Evolutionary conservation across 2,329 filamentous ascomycete genomes (phyloP).

Genomic region (Fusarium denticulatum): DNA sequence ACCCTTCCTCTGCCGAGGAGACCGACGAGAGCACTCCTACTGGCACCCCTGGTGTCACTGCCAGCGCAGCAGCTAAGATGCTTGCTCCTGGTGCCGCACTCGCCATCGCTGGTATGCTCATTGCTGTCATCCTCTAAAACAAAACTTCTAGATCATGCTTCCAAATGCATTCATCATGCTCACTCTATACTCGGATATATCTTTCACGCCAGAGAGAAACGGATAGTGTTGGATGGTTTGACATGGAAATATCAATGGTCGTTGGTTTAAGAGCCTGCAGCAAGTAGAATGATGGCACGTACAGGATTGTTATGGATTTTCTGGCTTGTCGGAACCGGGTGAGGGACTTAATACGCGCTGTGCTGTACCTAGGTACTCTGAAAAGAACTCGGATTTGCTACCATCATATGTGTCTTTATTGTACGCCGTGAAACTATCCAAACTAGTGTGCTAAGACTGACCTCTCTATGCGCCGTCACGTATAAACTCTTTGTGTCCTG

Average conservation of each 20-base stretch:
- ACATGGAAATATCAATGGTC: slow-evolving; percentile 13
- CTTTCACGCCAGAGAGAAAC: slow-evolving; percentile 21
- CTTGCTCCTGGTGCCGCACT: slow-evolving; percentile 38
- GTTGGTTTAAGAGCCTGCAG: slow-evolving; percentile 24
- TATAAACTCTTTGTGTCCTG: slow-evolving; percentile 14
- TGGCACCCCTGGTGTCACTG: slow-evolving; percentile 43
- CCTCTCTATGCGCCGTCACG: slow-evolving; percentile 22
- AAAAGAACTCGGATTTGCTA: slow-evolving; percentile 30
- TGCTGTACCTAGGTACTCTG: slow-evolving; percentile 42
- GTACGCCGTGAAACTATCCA: slow-evolving; percentile 7
- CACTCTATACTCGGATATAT: slow-evolving; percentile 21
- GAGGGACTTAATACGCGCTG: slow-evolving; percentile 38
- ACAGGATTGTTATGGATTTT: slow-evolving; percentile 32
- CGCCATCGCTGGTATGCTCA: slow-evolving; percentile 42
- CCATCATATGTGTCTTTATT: slow-evolving; percentile 7
- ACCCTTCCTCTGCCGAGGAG: slow-evolving; percentile 30
- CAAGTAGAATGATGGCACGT: slow-evolving; percentile 31
- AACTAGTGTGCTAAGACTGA: slow-evolving; percentile 9
- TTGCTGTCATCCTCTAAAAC: slow-evolving; percentile 42
- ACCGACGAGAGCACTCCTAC: slow-evolving; percentile 36
- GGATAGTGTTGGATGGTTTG: slow-evolving; percentile 29
- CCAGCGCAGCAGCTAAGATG: slow-evolving; percentile 46
- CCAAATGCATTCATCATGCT: slow-evolving; percentile 16
- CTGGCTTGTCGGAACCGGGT: slow-evolving; percentile 31
- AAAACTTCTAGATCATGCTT: slow-evolving; percentile 11